Conservation (phyloP, 148 eudicot genomes). For the Rhododendron griersonianum region DNA sequence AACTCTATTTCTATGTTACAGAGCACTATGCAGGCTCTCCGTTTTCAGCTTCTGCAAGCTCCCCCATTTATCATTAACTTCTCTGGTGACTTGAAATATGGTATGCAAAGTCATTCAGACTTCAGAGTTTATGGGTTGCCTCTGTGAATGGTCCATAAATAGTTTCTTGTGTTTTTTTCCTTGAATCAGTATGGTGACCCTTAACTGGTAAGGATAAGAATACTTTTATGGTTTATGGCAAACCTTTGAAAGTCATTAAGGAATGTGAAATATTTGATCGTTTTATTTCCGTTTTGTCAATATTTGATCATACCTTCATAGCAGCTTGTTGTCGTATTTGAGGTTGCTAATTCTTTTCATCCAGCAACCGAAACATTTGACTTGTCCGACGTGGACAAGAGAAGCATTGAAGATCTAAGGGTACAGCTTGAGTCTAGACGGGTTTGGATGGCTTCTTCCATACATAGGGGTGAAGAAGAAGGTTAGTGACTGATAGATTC, state of each 20-base stretch:
- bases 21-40: constrained; percentile 77
- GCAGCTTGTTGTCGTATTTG: too few species aligned
- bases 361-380: constrained; percentile 52
- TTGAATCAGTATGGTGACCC: neutral
- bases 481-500: constrained; percentile 32
- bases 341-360: constrained; percentile 6
- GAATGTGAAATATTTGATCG: neutral
- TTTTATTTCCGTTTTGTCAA: neutral
- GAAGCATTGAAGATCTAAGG: constrained; percentile 40
- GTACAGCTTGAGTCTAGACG: constrained; percentile 45
- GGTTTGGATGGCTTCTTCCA: constrained; percentile 94
- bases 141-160: neutral
- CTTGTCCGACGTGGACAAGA: constrained; percentile 21
- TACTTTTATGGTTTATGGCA: neutral
- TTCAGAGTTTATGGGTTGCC: constrained; percentile 1
- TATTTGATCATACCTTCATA: too few species aligned
- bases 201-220: neutral
- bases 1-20: constrained; percentile 22
- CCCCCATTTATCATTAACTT: constrained; percentile 58
- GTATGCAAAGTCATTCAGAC: constrained; percentile 35
- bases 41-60: constrained; percentile 87
- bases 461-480: constrained; percentile 87
- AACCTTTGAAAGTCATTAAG: neutral
- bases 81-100: constrained; percentile 80
- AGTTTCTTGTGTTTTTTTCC: neutral